Base-by-base conservation (phyloP, 2,329 filamentous ascomycete genomes). In the Pestalotiopsis sp. region DNA sequence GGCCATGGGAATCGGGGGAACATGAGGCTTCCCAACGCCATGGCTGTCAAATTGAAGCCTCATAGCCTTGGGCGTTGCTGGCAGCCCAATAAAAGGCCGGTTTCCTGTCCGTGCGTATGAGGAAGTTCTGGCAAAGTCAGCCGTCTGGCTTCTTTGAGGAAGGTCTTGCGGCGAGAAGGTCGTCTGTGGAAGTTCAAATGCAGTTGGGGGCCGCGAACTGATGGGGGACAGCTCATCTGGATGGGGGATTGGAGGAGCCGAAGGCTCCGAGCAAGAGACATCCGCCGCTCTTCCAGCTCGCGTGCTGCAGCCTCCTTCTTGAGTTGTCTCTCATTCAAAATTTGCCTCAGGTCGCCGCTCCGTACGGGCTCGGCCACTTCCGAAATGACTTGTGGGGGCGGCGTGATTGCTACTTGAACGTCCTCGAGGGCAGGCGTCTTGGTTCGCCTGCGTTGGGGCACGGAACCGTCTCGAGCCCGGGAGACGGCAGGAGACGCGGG, bases 1-100 rank as follows among this genome's bases (percentile, higher is more conserved):
- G 12, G 78, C 81, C 1, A 81, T 72, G 1, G 88, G 87, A 39
- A 90, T 84, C 0, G 81, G 79, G 20, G 88, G 87, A 4, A 89
- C 81, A n/a, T 87, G 84, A 0, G 90, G 89, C 68, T 85, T 82
- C 68, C 74, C 74, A 38, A 81, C 82, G 57, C 85, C 82, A 68
- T 90, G 87, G 2, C 85, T 80, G 72, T 89, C 87, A 73, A 95
- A 90, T 58, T 93, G 90, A 1, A 97, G 90, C 23, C 92, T 89
- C 94, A 98, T 97, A 1, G 94, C 94, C 81, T 93, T 91, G 38
- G 95, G 95, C 0, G 95, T 98, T 2, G 94, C 93, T 14, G 95
- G 94, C n/a, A 97, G 86, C 0, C 94, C 95, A 65, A 95, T 87
- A 5, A 88, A 86, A 1, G 87, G 83, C 1, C 85, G 85, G 2